Conservation (phyloP, 2,329 filamentous ascomycete species). For the Sporothrix humicola region DNA sequence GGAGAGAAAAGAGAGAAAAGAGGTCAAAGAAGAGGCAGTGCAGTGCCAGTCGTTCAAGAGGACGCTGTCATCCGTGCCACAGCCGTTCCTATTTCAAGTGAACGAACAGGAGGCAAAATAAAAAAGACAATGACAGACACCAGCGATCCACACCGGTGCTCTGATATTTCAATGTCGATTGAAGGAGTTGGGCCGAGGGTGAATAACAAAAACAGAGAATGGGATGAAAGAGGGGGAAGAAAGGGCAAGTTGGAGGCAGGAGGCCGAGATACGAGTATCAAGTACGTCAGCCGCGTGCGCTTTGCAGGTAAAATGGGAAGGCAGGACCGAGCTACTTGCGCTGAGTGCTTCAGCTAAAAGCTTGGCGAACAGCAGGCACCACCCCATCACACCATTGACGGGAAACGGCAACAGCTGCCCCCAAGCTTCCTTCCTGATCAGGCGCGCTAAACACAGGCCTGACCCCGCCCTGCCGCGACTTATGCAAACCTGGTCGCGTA, state of each 20-base stretch:
- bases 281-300: slow-evolving; percentile 1
- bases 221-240: slow-evolving; percentile 4
- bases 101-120: background rate
- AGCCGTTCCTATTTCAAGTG: background rate
- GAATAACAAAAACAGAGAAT: background rate
- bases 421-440: slow-evolving; percentile 28
- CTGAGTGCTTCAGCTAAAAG: background rate
- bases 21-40: background rate
- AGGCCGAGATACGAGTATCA: slow-evolving; percentile 1
- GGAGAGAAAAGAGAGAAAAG: background rate
- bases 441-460: slow-evolving; percentile 13
- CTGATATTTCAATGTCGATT: background rate
- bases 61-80: slow-evolving; percentile 12
- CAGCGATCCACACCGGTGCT: slow-evolving; percentile 9
- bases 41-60: slow-evolving; percentile 13
- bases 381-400: background rate
- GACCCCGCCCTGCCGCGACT: background rate
- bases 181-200: background rate
- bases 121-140: slow-evolving; percentile 6
- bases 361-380: slow-evolving; percentile 13
- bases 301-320: background rate
- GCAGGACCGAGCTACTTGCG: slow-evolving; percentile 3
- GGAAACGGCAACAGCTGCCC: background rate
- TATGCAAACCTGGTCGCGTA: background rate
- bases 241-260: background rate